Conservation (phyloP, 352 stramenopile species). For the Saprolegnia parasitica region DNA sequence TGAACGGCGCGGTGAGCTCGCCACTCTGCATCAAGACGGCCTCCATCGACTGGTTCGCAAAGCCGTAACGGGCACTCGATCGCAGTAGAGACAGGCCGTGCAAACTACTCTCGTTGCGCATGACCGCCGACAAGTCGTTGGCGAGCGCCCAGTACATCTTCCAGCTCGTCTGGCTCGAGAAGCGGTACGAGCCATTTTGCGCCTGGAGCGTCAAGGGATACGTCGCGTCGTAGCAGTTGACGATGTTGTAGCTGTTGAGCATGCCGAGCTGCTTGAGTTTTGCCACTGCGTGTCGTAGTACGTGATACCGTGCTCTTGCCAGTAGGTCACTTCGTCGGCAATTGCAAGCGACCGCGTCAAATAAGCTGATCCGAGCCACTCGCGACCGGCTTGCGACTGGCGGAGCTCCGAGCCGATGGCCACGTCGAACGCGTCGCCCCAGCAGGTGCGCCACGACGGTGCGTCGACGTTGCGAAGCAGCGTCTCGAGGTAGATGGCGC, state of each 20-base stretch:
- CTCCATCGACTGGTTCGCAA: conserved; percentile 10
- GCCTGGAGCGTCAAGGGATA: background rate
- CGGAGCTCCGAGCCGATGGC: background rate
- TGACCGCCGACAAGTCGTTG: conserved; percentile 1
- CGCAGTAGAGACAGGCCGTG: background rate
- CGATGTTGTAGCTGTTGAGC: background rate
- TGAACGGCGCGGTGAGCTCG: background rate
- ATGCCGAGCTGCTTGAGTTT: conserved; percentile 25
- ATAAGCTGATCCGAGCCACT: background rate
- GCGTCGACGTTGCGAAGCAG: conserved; percentile 15
- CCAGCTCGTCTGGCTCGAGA: background rate
- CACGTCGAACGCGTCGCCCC: background rate
- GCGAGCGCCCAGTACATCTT: conserved; percentile 15
- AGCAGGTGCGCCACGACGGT: background rate
- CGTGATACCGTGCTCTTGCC: background rate
- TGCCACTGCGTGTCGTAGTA: conserved; percentile 18
- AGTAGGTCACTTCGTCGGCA: background rate
- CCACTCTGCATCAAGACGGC: background rate
- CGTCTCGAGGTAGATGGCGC: conserved; percentile 14
- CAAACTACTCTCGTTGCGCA: background rate
- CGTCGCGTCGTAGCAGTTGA: background rate
- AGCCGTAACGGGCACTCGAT: background rate
- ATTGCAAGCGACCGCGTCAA: background rate
- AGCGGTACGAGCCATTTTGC: background rate
- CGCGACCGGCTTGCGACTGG: background rate